Base-by-base conservation (phyloP, 2,329 filamentous ascomycete genomes). In the Teratosphaeria gauchensis region DNA sequence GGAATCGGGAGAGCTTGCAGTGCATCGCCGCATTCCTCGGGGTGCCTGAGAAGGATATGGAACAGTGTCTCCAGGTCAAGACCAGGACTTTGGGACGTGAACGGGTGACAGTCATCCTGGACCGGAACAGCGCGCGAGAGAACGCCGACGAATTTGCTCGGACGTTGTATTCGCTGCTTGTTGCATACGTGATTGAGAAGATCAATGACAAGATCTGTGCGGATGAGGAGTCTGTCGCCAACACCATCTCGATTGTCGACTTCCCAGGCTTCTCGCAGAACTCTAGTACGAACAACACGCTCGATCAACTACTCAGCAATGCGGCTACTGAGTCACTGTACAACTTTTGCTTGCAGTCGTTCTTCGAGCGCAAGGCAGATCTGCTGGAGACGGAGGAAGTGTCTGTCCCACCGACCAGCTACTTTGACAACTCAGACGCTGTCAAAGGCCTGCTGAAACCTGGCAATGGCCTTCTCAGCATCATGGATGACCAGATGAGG, bases 101-200 rank as follows among this genome's bases (percentile, higher is more conserved):
- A 78, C 87, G 94, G 57, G 94, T 99, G n/a, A 99, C 94, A 0
- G 89, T 99, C 64, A 95, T 99, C 92, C 82, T 99, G 35, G 94
- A 99, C 70, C 90, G 92, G 6, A 86, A 85, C 59, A 94, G 94
- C 46, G 94, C 94, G 53, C 87, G 91, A 55, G 87, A 85, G 46
- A 96, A 96, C 66, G 94, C 94, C 16, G 92, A 97, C 69, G 94
- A 97, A 74, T 83, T 99, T 54, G 92, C 94, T 4, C 84, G 92
- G 56, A 96, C 92, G 0, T 78, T 99, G 0, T 99, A 99, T 76
- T 92, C 92, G 4, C 84, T 99, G 8, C 80, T 99, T 6, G 92
- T 97, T 14, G 91, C 92, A 16, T 96, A 92, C 73, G 86, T 99
- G 46, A 89, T 97, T 66, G 94, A 99, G 76, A 87, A 81, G 59